Percentiles rank a stretch among this genome's conserved stretches.
Evolutionary conservation across 208 protist species (phyloP).

Genomic region (Leishmania gerbilli): DNA sequence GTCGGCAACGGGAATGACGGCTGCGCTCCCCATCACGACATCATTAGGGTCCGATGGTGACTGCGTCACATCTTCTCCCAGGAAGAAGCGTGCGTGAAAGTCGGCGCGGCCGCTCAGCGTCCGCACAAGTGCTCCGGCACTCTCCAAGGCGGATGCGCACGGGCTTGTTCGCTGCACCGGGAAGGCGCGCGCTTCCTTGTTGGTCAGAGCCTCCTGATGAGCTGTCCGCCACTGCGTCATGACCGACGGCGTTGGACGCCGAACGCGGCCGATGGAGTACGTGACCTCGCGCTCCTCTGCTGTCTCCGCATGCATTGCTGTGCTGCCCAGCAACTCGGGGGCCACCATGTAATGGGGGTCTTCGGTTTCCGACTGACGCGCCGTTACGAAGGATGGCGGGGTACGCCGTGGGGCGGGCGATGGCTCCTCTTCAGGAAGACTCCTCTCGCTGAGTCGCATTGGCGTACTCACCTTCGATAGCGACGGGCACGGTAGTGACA

Average conservation of each 20-base stretch:
- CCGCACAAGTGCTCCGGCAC: constrained; percentile 5
- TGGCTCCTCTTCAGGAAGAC: not conserved
- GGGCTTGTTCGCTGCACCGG: too few relatives aligned
- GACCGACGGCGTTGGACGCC: constrained; percentile 2
- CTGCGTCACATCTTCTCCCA: not conserved
- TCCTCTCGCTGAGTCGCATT: too few relatives aligned
- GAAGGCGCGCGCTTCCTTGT: not conserved
- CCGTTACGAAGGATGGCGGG: not conserved
- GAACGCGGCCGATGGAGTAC: constrained; percentile 28
- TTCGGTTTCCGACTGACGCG: not conserved
- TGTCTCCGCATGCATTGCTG: constrained; percentile 17
- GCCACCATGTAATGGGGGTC: not conserved
- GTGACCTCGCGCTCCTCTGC: constrained; percentile 29
- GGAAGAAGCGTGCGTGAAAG: constrained; percentile 12
- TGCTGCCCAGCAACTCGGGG: not conserved
- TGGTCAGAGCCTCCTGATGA: constrained; percentile 8
- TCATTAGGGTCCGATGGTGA: not conserved
- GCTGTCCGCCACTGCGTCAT: constrained; percentile 25
- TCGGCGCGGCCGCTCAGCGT: constrained; percentile 9
- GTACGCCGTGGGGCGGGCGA: not conserved
- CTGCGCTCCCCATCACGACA: constrained; percentile 7
- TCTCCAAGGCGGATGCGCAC: not conserved
- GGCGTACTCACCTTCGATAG: not conserved
- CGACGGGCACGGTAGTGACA: not conserved
- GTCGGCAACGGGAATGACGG: not conserved